Conservation (phyloP, 2,329 filamentous ascomycete genomes). For the Malbranchea zuffiana region DNA sequence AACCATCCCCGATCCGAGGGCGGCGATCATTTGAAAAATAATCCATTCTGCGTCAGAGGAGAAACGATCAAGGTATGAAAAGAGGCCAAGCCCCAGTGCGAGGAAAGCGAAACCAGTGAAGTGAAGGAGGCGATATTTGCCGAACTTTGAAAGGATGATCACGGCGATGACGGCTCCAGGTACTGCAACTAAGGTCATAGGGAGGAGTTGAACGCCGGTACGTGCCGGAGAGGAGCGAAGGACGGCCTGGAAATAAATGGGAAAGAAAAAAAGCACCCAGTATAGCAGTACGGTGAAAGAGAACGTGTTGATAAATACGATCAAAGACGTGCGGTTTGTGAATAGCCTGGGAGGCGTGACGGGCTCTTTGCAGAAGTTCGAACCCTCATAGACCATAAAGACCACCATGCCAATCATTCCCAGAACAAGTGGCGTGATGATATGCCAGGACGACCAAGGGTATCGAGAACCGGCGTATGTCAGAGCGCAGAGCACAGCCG, state of each 20-base stretch:
- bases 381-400: slow-evolving; percentile 4
- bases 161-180: slow-evolving; percentile 24
- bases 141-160: slow-evolving; percentile 23
- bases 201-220: slow-evolving; percentile 24
- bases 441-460: slow-evolving; percentile 50
- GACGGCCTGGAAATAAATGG: slow-evolving; percentile 39
- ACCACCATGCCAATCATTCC: slow-evolving; percentile 16
- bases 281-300: slow-evolving; percentile 28
- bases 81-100: slow-evolving; percentile 19
- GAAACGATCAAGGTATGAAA: slow-evolving; percentile 17
- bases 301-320: slow-evolving; percentile 28
- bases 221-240: slow-evolving; percentile 23
- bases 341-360: slow-evolving; percentile 39
- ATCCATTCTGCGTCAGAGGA: slow-evolving; percentile 21
- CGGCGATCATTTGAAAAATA: slow-evolving; percentile 22
- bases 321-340: slow-evolving; percentile 29
- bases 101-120: slow-evolving; percentile 21
- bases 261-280: slow-evolving; percentile 34
- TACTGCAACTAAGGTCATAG: slow-evolving; percentile 18
- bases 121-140: slow-evolving; percentile 25
- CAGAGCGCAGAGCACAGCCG: slow-evolving; percentile 49
- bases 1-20: slow-evolving; percentile 20
- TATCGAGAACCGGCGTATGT: slow-evolving; percentile 1
- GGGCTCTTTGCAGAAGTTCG: slow-evolving; percentile 16
- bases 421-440: slow-evolving; percentile 58